phyloP scores from a whole-genome alignment of 441 rosid species.

The Manihot esculenta region DNA sequence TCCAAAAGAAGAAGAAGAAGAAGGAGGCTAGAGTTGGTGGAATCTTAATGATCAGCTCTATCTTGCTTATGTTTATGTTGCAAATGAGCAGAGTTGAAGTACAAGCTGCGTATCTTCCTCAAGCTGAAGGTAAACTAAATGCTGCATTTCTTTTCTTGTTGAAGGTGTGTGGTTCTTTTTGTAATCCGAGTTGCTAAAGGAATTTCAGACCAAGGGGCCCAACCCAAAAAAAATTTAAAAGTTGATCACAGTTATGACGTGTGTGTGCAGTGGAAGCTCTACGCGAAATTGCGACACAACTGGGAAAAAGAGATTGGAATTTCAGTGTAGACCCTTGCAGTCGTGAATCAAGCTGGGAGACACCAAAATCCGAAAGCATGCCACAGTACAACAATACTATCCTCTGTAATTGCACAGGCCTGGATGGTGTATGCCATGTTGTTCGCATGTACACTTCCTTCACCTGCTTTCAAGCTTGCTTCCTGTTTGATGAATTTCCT shows the following conservation, averaged over 20 bases:
- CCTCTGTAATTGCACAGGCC: constrained; percentile 24
- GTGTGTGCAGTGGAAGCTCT: constrained; percentile 27
- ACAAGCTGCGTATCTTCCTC: not conserved
- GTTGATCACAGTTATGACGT: too few relatives aligned
- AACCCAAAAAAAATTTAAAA: too few relatives aligned
- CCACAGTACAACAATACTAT: constrained; percentile 17
- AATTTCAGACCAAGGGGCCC: too few relatives aligned
- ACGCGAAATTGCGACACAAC: constrained; percentile 18
- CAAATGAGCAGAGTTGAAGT: not conserved
- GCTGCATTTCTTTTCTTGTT: too few relatives aligned
- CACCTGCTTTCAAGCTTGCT: not conserved
- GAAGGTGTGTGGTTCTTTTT: too few relatives aligned
- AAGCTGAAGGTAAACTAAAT: constrained; percentile 9
- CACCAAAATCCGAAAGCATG: not conserved
- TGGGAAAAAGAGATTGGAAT: constrained; percentile 31
- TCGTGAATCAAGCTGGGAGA: constrained; percentile 24
- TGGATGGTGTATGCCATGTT: constrained; percentile 28
- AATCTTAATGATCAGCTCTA: not conserved
- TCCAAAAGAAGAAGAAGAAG: not conserved
- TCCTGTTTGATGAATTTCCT: not conserved
- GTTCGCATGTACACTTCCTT: constrained; percentile 21
- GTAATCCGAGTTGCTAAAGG: too few relatives aligned
- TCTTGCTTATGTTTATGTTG: constrained; percentile 1
- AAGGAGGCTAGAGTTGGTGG: not conserved
- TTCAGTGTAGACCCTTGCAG: constrained; percentile 26